phyloP scores from a whole-genome alignment of 2,329 filamentous ascomycete genomes.

The Alternaria rosae region DNA sequence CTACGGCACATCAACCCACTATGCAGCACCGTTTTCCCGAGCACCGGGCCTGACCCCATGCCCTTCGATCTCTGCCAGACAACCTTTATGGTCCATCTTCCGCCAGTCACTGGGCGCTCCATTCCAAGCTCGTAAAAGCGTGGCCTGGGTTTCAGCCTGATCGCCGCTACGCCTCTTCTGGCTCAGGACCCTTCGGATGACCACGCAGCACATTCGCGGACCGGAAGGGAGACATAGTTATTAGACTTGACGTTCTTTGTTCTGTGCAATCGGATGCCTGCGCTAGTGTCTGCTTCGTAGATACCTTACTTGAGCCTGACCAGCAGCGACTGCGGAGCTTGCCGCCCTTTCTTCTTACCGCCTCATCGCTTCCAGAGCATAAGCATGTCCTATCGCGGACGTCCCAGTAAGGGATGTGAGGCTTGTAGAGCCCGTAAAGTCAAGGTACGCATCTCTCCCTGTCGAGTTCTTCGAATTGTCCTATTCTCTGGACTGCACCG shows the following conservation, averaged over 20 bases:
- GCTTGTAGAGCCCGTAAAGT: constrained; percentile 45
- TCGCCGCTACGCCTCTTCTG: constrained; percentile 2
- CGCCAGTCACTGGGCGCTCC: constrained; percentile 2
- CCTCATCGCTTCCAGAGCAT: neutral
- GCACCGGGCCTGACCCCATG: constrained; percentile 12
- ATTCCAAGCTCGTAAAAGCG: constrained; percentile 8
- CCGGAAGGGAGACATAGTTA: constrained; percentile 1
- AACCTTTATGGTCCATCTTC: constrained; percentile 9
- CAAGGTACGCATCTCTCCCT: constrained; percentile 31
- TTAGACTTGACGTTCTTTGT: neutral
- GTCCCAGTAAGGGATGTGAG: constrained; percentile 48
- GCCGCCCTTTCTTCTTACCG: constrained; percentile 1
- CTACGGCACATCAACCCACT: constrained; percentile 10
- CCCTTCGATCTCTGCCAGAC: constrained; percentile 7
- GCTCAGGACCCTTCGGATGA: constrained; percentile 5
- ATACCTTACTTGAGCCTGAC: neutral
- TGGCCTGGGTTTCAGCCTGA: constrained; percentile 9
- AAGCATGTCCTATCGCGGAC: constrained; percentile 44
- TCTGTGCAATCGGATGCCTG: constrained; percentile 1
- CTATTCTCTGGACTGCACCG: neutral
- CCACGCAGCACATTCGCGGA: constrained; percentile 3
- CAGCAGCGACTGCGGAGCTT: constrained; percentile 2
- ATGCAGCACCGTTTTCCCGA: constrained; percentile 19
- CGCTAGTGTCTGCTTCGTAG: constrained; percentile 5
- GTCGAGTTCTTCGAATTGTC: neutral